Conservation (phyloP, 805 yeast genomes). For the Yueomyces sp. region DNA sequence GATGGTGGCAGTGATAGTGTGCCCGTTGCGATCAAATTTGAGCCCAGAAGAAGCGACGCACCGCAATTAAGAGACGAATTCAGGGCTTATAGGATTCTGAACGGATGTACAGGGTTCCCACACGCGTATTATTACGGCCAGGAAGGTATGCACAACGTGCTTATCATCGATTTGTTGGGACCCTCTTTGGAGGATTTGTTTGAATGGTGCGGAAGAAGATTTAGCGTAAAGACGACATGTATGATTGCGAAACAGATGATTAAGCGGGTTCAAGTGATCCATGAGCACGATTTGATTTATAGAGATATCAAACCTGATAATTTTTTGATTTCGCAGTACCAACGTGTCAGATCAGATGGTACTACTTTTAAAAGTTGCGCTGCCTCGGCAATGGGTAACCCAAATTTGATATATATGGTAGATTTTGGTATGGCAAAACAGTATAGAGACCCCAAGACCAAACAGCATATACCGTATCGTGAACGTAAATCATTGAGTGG, state of each 20-base stretch:
- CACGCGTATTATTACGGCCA: slow-evolving; percentile 97
- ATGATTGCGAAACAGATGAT: slow-evolving; percentile 95
- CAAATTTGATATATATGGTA: slow-evolving; percentile 56
- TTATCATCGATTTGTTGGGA: slow-evolving; percentile 88
- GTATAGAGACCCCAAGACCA: slow-evolving; percentile 66
- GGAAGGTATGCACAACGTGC: slow-evolving; percentile 90
- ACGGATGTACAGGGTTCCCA: slow-evolving; percentile 79
- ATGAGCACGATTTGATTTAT: slow-evolving; percentile 80
- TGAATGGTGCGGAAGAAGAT: slow-evolving; percentile 95
- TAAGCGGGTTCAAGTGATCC: slow-evolving; percentile 70
- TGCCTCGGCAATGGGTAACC: slow-evolving; percentile 42
- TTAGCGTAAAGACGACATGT: slow-evolving; percentile 76
- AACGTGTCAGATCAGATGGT: slow-evolving; percentile 10
- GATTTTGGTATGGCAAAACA: slow-evolving; percentile 86
- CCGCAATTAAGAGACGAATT: slow-evolving; percentile 96
- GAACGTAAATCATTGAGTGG: slow-evolving; percentile 73
- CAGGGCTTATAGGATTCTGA: slow-evolving; percentile 80
- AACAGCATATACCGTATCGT: slow-evolving; percentile 71
- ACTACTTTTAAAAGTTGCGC: slow-evolving; percentile 26
- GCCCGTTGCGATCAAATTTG: slow-evolving; percentile 93
- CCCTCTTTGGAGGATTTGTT: slow-evolving; percentile 93
- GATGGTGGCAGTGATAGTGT: background rate
- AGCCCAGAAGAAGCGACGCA: slow-evolving; percentile 93
- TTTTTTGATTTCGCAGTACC: slow-evolving; percentile 48
- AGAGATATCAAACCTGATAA: slow-evolving; percentile 97